Evolutionary conservation across 2,329 filamentous ascomycete species (phyloP).

Genomic region (Chrysosporium keratinophilum): DNA sequence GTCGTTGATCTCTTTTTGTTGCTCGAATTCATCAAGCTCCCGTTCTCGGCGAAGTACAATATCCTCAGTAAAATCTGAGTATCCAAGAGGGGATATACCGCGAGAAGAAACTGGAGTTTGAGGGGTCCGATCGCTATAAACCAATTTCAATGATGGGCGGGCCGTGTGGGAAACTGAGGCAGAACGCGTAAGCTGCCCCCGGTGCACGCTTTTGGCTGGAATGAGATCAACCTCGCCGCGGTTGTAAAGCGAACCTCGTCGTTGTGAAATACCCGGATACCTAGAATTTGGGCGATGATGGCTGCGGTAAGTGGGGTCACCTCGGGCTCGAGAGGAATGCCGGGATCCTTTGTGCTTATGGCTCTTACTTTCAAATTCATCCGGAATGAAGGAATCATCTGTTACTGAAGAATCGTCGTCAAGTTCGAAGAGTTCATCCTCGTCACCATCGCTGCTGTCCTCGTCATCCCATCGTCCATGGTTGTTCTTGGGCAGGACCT

Average conservation of each 20-base stretch:
- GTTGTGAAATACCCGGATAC: not conserved
- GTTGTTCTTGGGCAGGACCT: constrained; percentile 8
- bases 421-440: constrained; percentile 22
- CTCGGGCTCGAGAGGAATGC: constrained; percentile 17
- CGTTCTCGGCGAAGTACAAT: constrained; percentile 8
- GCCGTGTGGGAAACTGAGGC: constrained; percentile 8
- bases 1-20: constrained; percentile 8
- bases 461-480: constrained; percentile 16
- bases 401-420: constrained; percentile 23
- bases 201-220: constrained; percentile 19
- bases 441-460: constrained; percentile 23
- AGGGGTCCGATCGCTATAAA: not conserved
- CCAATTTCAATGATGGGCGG: not conserved
- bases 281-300: constrained; percentile 22
- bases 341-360: constrained; percentile 6
- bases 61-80: constrained; percentile 6
- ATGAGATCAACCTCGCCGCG: constrained; percentile 20
- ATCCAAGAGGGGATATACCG: not conserved
- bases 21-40: constrained; percentile 9
- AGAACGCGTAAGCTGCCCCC: constrained; percentile 6
- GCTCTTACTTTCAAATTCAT: constrained; percentile 16
- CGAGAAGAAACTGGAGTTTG: not conserved
- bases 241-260: constrained; percentile 13
- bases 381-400: constrained; percentile 20
- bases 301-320: constrained; percentile 19